phyloP scores from a whole-genome alignment of 805 yeast genomes.

The Cyberlindnera subsufficiens region DNA sequence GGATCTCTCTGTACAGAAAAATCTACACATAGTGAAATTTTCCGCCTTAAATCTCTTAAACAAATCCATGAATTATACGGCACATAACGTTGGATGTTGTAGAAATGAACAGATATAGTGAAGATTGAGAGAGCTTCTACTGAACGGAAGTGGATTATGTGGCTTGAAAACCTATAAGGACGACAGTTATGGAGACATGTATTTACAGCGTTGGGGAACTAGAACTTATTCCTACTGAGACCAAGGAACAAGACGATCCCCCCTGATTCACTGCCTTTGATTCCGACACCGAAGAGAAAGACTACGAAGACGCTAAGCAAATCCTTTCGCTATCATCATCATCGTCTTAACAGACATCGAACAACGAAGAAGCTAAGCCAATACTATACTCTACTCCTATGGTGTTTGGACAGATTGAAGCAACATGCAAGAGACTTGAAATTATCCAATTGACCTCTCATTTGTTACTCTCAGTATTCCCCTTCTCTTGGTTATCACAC shows the following conservation, averaged over 20 bases:
- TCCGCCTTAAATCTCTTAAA: too few species aligned
- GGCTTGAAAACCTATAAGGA: too few species aligned
- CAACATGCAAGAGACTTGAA: conserved; percentile 76
- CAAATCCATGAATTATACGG: too few species aligned
- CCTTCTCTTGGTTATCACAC: too few species aligned
- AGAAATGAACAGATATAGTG: too few species aligned
- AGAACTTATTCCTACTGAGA: neutral
- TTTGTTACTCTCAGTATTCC: conserved; percentile 62
- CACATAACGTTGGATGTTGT: too few species aligned
- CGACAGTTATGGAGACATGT: too few species aligned
- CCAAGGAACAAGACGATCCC: neutral
- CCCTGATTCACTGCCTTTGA: conserved; percentile 12
- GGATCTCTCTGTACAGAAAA: too few species aligned
- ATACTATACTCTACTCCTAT: conserved; percentile 37
- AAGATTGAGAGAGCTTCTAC: too few species aligned
- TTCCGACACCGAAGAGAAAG: conserved; percentile 21
- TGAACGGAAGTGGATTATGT: too few species aligned
- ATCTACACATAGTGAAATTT: too few species aligned
- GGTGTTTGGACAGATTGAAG: conserved; percentile 72
- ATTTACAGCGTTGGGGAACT: neutral
- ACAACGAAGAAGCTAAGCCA: conserved; percentile 11
- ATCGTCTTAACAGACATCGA: conserved; percentile 3
- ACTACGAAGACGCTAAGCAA: conserved; percentile 18
- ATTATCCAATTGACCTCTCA: conserved; percentile 72
- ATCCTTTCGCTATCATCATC: conserved; percentile 13